Percentiles rank a stretch among this genome's conserved stretches.
These are phyloP conservation scores for Calonectria hongkongensis DNA, from an alignment of 2,329 filamentous ascomycete species.

Conservation along the genomic window DNA sequence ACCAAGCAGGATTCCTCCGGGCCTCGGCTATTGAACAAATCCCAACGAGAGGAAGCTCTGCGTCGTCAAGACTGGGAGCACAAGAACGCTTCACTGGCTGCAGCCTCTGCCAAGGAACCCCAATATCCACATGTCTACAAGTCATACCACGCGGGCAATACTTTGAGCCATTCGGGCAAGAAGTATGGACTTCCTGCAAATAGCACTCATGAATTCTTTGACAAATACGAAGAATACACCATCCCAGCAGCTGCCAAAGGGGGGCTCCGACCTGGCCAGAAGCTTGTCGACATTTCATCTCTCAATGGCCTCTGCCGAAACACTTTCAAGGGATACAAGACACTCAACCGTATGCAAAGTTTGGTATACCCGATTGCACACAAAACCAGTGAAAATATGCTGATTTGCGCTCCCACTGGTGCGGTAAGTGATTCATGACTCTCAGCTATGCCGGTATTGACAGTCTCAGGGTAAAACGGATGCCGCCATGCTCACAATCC, in stretches of 20 bases:
- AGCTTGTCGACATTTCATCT: conserved; percentile 84
- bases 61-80: conserved; percentile 86
- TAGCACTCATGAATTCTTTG: conserved; percentile 80
- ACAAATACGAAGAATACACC: conserved; percentile 91
- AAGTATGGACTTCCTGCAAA: conserved; percentile 89
- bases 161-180: conserved; percentile 84
- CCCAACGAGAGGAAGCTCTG: conserved; percentile 87
- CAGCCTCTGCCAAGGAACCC: conserved; percentile 82
- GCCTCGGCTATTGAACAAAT: conserved; percentile 79
- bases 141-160: conserved; percentile 88
- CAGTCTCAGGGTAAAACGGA: conserved; percentile 88
- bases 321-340: conserved; percentile 96
- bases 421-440: conserved; percentile 72
- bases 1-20: conserved; percentile 62
- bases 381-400: conserved; percentile 97
- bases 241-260: conserved; percentile 90
- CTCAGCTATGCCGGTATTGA: conserved; percentile 39
- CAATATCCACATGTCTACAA: conserved; percentile 97
- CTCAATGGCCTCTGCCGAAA: conserved; percentile 91
- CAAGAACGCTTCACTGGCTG: conserved; percentile 83
- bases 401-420: conserved; percentile 98
- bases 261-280: conserved; percentile 81
- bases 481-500: conserved; percentile 95
- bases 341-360: conserved; percentile 98
- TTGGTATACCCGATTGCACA: conserved; percentile 97